Base-by-base conservation (phyloP, 352 stramenopile species). In the Phytophthora ramorum region DNA sequence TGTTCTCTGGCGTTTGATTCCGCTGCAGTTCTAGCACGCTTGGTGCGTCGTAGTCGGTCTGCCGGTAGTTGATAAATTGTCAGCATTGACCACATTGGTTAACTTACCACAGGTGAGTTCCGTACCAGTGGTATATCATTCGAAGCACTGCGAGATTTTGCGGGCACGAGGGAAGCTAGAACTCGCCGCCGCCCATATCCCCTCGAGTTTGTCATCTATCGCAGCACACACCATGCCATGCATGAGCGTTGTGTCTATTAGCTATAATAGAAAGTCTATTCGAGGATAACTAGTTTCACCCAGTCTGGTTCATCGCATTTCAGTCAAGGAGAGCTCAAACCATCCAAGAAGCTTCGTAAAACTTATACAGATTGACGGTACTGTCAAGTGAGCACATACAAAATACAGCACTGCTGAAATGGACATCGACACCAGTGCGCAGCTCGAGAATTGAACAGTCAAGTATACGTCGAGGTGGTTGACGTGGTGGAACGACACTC, bases 131-230 rank as follows among this genome's bases (percentile, higher is more conserved):
- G 45, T 6, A 37, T 58, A 37, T 58, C 57, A 44, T 28, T 16
- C 4, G 14, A 3, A 17, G 9, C 17, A 7, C 1, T 37, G 9
- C 57, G 46, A 19, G 46, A 32, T 48, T 64, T 51, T 14, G 17
- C 46, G 3, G 45, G 57, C 24, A 50, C 57, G 5, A 64, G 45
- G n/a, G 57, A 58, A n/a, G 57, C 57, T 58, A 64, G 46, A 43
- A 64, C 35, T 50, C 43, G 57, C 17, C 57, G 45, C 5, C 46
- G 34, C 5, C 16, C 22, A 8, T 34, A 44, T 38, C 19, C 37
- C 37, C 13, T 49, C 30, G 22, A 35, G 8, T 35, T 37, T 35
- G 22, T 26, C 51, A 58, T 58, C 16, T 58, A 48, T 38, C 16
- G 37, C 37, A 43, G n/a, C 38, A 19, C 37, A 38, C 32, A 16